Conservation (phyloP, 1,284 basidiomycete species). For the Leccinum fallax region DNA sequence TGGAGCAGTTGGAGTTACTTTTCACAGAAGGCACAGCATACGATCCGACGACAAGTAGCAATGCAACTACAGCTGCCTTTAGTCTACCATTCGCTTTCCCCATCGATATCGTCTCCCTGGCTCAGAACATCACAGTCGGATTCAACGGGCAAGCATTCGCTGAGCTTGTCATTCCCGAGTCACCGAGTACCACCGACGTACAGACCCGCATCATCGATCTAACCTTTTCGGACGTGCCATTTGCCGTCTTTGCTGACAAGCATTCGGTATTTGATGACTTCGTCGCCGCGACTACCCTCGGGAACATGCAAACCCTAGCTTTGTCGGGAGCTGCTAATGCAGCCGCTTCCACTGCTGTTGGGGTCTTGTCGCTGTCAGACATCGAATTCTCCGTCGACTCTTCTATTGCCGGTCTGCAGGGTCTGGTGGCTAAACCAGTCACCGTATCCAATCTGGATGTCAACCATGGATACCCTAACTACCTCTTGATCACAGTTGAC, state of each 20-base stretch:
- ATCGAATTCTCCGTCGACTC: constrained; percentile 70
- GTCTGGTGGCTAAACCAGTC: constrained; percentile 62
- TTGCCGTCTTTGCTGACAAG: constrained; percentile 55
- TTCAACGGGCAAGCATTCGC: constrained; percentile 62
- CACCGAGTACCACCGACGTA: constrained; percentile 64
- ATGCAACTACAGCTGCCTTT: constrained; percentile 63
- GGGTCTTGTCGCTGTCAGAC: constrained; percentile 59
- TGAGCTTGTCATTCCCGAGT: constrained; percentile 62
- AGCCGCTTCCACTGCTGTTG: constrained; percentile 71
- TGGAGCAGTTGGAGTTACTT: constrained; percentile 65
- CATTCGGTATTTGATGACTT: constrained; percentile 65
- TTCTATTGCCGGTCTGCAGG: constrained; percentile 67
- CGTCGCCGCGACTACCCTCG: constrained; percentile 64
- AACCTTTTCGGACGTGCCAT: constrained; percentile 62
- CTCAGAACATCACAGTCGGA: constrained; percentile 63
- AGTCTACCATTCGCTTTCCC: constrained; percentile 74
- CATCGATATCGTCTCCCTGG: constrained; percentile 62
- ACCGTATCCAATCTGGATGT: constrained; percentile 68
- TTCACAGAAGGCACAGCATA: constrained; percentile 63
- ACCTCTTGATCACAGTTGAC: constrained; percentile 71
- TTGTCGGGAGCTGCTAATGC: constrained; percentile 63
- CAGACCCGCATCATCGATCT: constrained; percentile 63
- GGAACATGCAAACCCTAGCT: constrained; percentile 50
- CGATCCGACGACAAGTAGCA: constrained; percentile 60
- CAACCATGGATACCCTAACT: constrained; percentile 66